Conservation (phyloP, 352 stramenopile species). For the Globisporangium takayamanum region DNA sequence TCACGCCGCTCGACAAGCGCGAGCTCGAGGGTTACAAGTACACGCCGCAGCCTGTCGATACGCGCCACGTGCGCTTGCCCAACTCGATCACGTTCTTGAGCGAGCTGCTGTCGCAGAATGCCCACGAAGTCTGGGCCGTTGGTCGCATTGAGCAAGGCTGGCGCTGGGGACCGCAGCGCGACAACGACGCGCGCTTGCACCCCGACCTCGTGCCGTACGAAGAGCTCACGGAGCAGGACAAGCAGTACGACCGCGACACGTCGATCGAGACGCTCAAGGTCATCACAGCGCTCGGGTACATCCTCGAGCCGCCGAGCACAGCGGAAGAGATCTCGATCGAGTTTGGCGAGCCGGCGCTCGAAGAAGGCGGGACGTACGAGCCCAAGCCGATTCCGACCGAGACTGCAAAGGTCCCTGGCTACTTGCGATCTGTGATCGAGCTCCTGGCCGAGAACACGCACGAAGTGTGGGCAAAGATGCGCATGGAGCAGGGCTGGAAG, state of each 20-base stretch:
- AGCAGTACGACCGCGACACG: slow-evolving; percentile 78
- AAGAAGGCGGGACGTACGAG: slow-evolving; percentile 51
- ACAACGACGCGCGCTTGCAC: slow-evolving; percentile 67
- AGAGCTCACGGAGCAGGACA: slow-evolving; percentile 62
- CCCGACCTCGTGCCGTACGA: slow-evolving; percentile 71
- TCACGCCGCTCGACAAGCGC: slow-evolving; percentile 67
- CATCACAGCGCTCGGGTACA: slow-evolving; percentile 66
- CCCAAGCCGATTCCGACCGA: slow-evolving; percentile 61
- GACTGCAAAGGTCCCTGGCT: slow-evolving; percentile 44
- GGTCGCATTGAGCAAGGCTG: slow-evolving; percentile 63
- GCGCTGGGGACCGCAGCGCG: slow-evolving; percentile 49
- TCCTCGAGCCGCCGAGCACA: slow-evolving; percentile 45
- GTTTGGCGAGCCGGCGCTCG: slow-evolving; percentile 41
- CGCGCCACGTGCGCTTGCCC: slow-evolving; percentile 48
- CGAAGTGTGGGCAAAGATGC: slow-evolving; percentile 79
- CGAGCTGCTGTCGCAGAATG: slow-evolving; percentile 68
- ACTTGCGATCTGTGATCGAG: slow-evolving; percentile 66
- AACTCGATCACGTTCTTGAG: slow-evolving; percentile 55
- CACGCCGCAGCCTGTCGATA: slow-evolving; percentile 56
- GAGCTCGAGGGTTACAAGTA: slow-evolving; percentile 81
- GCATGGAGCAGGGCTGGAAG: slow-evolving; percentile 74
- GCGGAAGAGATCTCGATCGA: slow-evolving; percentile 49
- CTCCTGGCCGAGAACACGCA: slow-evolving; percentile 76
- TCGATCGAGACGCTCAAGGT: slow-evolving; percentile 75
- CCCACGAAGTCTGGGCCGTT: slow-evolving; percentile 78